Evolutionary conservation across 495 filamentous ascomycete species (phyloP), one percentile per base, ranked within the genome.

Genomic region (Chaetomium fimeti): DNA sequence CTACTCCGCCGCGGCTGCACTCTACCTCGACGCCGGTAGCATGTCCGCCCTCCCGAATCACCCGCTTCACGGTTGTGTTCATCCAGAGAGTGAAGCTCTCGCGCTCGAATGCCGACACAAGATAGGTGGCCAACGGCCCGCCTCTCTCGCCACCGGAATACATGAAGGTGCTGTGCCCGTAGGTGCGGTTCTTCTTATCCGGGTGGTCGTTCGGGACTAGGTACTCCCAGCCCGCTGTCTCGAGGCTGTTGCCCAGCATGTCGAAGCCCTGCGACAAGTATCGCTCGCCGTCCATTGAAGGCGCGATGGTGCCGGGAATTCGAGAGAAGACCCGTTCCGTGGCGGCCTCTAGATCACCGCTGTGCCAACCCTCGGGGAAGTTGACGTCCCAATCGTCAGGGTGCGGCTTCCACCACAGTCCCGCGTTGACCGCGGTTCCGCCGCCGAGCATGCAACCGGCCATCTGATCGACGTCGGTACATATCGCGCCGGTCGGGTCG

Each of bases 391-490:
- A 91, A 69, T 91, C 89, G 12, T 75, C 74, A n/a, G 67, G 59
- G 43, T 81, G 73, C 28, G 69, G 69, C 71, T 78, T 81, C 78
- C 78, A 83, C 77, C 78, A 83, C 29, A 83, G 68, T 11, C 79
- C 84, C 32, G 88, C 84, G 70, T 92, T 91, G 67, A 91, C 81
- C 8, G 87, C 87, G 11, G 86, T 86, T 43, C 88, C 87, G 66
- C 88, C 89, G 47, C 89, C 89, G 43, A 91, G 84, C 52, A 90
- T 82, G 68, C 89, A 92, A 32, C 87, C 89, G 51, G 87, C 87
- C 83, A 87, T 89, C 62, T 87, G 84, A 54, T 83, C 85, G 16
- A 84, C 84, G 68, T 91, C 86, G 5, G 82, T 82, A 71, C 88
- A 90, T 42, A 82, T 78, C 68, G 86, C 83, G 59, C 80, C 87